A percentile compares a stretch with the other conserved stretches of the same genome.
These are phyloP conservation scores for Themeda triandra DNA, from an alignment of 176 grass and related monocot genomes.

Conservation along the genomic window DNA sequence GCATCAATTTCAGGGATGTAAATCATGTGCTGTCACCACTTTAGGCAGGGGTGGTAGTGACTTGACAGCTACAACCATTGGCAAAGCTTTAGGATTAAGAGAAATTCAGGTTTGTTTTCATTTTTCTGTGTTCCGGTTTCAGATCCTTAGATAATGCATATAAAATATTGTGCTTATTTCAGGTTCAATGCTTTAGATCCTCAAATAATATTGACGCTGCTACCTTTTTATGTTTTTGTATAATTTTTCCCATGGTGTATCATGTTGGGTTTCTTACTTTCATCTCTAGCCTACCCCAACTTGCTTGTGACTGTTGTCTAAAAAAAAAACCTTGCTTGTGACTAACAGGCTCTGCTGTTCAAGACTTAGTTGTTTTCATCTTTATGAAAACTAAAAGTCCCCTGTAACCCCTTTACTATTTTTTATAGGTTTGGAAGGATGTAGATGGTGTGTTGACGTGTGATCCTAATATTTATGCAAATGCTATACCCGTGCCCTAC, in stretches of 20 bases:
- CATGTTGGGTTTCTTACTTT: neutral
- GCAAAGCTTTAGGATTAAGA: constrained; percentile 90
- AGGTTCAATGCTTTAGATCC: neutral
- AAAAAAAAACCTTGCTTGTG: neutral
- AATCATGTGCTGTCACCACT: constrained; percentile 93
- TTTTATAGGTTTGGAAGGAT: constrained; percentile 89
- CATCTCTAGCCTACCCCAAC: neutral
- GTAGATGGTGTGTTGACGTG: constrained; percentile 96
- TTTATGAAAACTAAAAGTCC: neutral
- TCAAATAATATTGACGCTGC: neutral
- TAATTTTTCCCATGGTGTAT: neutral
- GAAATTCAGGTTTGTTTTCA: constrained; percentile 83
- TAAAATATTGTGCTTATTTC: neutral
- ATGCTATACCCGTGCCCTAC: constrained; percentile 78
- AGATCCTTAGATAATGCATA: neutral
- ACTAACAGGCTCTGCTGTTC: neutral
- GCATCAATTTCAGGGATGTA: constrained; percentile 64
- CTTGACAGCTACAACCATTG: constrained; percentile 94
- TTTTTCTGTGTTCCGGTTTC: neutral
- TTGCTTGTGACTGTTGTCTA: neutral
- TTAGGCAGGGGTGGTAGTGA: constrained; percentile 95
- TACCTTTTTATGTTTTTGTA: neutral
- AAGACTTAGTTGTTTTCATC: neutral
- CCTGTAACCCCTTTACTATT: neutral
- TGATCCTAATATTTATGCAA: constrained; percentile 88